Base-by-base conservation (phyloP, 2,329 filamentous ascomycete genomes). In the Orbilia quercus region DNA sequence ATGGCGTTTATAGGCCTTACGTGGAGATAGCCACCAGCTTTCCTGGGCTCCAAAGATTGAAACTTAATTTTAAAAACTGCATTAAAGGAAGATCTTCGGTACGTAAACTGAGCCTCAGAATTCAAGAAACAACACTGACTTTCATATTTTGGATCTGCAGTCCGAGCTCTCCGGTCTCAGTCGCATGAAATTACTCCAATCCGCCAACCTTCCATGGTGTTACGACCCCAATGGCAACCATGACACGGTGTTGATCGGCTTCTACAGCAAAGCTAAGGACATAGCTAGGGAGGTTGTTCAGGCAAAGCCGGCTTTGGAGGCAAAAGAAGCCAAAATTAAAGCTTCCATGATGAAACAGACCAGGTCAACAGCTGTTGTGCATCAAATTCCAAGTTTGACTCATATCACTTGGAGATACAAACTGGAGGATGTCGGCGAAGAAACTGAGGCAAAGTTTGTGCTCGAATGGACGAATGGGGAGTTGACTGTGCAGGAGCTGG, bases 261-360 rank as follows among this genome's bases (percentile, higher is more conserved):
- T 73, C 1, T 62, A 50, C 53, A 55, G 40, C 53, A 73, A 73
- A 53, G 54, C 59, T n/a, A 65, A 65, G 23, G 60, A 73, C 7
- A 65, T 44, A 18, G 59, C 60, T 34, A 60, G 51, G 22, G 59
- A 64, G 25, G 53, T 65, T 20, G 59, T 73, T 34, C 47, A 42
- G 14, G 53, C 59, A 38, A 65, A 42, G 40, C 48, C 38, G 5
- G 22, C n/a, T 4, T 12, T 14, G 11, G 47, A 65, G 7, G 22
- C 22, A 28, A 65, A 50, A 38, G 36, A 65, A 6, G 53, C 55
- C 20, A 59, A 51, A 36, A 11, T 65, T 2, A 65, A 60, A 50
- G 31, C 42, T 2, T 36, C 38, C 18, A 55, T 73, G 23, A 12
- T 38, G 45, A 72, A 64, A 51, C 59, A 64, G 14, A 72, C 66